Base-by-base conservation (phyloP, 1,284 basidiomycete genomes). In the Meira nashicola region DNA sequence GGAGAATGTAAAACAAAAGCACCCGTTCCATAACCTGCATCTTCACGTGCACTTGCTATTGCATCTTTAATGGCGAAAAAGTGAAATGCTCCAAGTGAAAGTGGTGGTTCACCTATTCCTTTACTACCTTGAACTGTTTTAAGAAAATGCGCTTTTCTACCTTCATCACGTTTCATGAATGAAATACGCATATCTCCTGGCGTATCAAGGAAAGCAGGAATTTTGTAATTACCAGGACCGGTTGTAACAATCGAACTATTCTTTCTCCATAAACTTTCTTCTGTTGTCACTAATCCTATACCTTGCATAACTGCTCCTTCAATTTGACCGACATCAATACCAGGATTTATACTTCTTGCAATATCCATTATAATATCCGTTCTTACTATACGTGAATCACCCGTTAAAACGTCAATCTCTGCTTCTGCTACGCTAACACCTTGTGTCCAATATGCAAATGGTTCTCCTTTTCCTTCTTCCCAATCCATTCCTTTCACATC, bases 281-380 rank as follows among this genome's bases (percentile, higher is more conserved):
- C 79, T 40, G 77, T 72, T 21, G 79, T 80, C 23, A 63, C 64
- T 55, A 78, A 65, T 1, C 79, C 78, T 48, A 66, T 66, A 38
- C 59, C 69, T 66, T 67, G 68, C 41, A 65, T 66, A 49, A 66
- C 64, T 9, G 76, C 76, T 3, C 76, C 76, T 55, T 76, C 74
- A 49, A 80, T 75, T 62, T 80, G 79, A 10, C 79, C 79, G n/a
- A 76, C 74, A 57, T 80, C 79, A 54, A 80, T 78, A 7, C 66
- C 64, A 6, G 79, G 79, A 53, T 79, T 79, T 66, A 80, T 67
- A 38, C 67, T 73, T 1, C 76, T 67, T 2, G 78, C 79, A 6
- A 79, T 74, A 54, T 79, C 78, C 76, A 79, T 77, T 41, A 71
- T 66, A 38, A 77, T 63, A 57, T 77, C 74, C 1, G 68, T 63